Percentiles rank a stretch among this genome's conserved stretches.
phyloP scores from a whole-genome alignment of 108 stramenopile genomes.

The Cyclotella sp. region DNA sequence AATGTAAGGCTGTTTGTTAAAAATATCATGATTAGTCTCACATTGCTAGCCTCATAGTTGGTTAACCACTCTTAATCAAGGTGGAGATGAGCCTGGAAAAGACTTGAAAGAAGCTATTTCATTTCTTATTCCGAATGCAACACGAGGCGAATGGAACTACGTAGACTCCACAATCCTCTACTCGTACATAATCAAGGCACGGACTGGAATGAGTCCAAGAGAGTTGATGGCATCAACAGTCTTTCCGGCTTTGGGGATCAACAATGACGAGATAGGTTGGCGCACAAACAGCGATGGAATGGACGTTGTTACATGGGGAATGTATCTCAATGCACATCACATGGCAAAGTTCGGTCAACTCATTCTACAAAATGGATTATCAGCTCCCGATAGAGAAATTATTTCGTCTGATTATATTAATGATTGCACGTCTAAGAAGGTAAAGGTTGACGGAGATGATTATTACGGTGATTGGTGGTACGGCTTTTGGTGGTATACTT shows the following conservation, averaged over 20 bases:
- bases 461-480: not conserved
- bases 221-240: constrained; percentile 15
- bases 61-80: not conserved
- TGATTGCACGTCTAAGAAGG: not conserved
- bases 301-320: constrained; percentile 6
- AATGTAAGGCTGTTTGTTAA: not conserved
- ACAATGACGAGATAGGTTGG: constrained; percentile 14
- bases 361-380: constrained; percentile 18
- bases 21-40: constrained; percentile 2
- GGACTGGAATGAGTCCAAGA: constrained; percentile 14
- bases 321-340: constrained; percentile 19
- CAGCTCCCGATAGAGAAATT: not conserved
- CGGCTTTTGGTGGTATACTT: constrained; percentile 13
- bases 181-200: constrained; percentile 16
- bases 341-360: constrained; percentile 36
- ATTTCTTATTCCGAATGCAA: not conserved
- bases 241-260: constrained; percentile 18
- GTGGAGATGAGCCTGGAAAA: not conserved
- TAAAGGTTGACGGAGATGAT: not conserved
- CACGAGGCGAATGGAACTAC: constrained; percentile 15
- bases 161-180: constrained; percentile 1
- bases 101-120: not conserved
- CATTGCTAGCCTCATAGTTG: not conserved
- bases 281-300: constrained; percentile 17
- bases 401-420: constrained; percentile 8